Conservation (phyloP, 2,329 filamentous ascomycete genomes). For the Leptographium radiaticola region DNA sequence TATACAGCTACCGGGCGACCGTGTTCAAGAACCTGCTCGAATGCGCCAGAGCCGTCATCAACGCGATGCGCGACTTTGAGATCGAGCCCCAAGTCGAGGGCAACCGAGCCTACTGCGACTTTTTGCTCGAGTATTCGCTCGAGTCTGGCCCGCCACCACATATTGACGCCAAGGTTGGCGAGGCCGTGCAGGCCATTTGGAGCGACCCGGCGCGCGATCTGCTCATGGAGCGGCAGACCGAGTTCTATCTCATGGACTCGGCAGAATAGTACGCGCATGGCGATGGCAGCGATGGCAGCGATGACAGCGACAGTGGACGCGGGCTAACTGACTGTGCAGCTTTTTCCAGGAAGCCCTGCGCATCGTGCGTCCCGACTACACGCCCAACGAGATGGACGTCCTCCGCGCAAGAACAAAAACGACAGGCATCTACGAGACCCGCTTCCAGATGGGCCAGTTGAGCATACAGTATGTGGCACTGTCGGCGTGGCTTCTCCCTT, state of each 20-base stretch:
- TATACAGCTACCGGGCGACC: slow-evolving; percentile 86
- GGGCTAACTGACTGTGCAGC: slow-evolving; percentile 31
- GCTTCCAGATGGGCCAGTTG: slow-evolving; percentile 95
- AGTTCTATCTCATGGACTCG: slow-evolving; percentile 99
- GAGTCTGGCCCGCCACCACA: slow-evolving; percentile 81
- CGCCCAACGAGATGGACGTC: slow-evolving; percentile 89
- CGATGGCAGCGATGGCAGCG: too few species aligned
- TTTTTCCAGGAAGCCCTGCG: slow-evolving; percentile 90
- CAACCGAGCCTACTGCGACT: slow-evolving; percentile 64
- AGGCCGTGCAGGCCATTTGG: slow-evolving; percentile 80
- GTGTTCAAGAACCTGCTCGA: slow-evolving; percentile 98
- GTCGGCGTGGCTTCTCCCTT: not conserved
- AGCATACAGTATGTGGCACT: slow-evolving; percentile 79
- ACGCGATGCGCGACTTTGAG: slow-evolving; percentile 82
- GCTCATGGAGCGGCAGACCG: slow-evolving; percentile 85
- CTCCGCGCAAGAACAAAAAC: slow-evolving; percentile 94
- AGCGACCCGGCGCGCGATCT: slow-evolving; percentile 70
- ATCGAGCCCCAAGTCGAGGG: slow-evolving; percentile 62
- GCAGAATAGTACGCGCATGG: slow-evolving; percentile 77
- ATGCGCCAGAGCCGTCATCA: slow-evolving; percentile 86
- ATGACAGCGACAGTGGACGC: not conserved
- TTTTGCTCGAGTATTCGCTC: slow-evolving; percentile 74
- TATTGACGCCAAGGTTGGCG: slow-evolving; percentile 67
- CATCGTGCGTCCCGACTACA: slow-evolving; percentile 74
- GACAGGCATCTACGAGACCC: slow-evolving; percentile 96